phyloP scores from a whole-genome alignment of 164 flowering plant genomes.

The Sextonia rubra region DNA sequence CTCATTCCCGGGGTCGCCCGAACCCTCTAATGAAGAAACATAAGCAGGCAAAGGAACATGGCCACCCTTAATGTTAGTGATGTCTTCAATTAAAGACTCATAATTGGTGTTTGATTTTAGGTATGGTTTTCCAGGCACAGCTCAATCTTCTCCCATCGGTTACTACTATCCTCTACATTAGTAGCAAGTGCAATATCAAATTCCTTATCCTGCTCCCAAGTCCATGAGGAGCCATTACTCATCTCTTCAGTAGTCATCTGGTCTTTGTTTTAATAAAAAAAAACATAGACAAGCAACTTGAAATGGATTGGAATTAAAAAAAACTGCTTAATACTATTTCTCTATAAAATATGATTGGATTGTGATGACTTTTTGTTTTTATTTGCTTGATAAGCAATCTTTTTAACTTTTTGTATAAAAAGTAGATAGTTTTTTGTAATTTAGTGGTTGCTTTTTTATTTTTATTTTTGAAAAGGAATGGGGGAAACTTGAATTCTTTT shows the following conservation, averaged over 20 bases:
- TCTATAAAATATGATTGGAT: no score
- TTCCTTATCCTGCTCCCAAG: slow-evolving; percentile 75
- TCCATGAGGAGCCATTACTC: slow-evolving; percentile 56
- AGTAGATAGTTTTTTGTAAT: no score
- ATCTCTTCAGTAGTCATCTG: slow-evolving; percentile 62
- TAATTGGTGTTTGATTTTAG: slow-evolving; percentile 74
- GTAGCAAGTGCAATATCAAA: slow-evolving; percentile 83
- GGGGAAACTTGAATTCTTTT: no score
- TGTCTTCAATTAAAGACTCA: slow-evolving; percentile 69
- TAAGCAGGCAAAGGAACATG: slow-evolving; percentile 66
- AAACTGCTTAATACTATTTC: slow-evolving; percentile 4
- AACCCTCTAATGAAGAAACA: slow-evolving; percentile 54
- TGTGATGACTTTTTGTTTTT: no score
- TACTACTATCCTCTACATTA: slow-evolving; percentile 54
- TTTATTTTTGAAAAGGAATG: no score
- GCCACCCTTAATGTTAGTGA: slow-evolving; percentile 69
- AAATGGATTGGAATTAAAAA: background rate
- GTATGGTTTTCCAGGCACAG: slow-evolving; percentile 71
- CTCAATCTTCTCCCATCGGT: slow-evolving; percentile 89
- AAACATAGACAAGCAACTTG: background rate
- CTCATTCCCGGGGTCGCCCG: slow-evolving; percentile 41
- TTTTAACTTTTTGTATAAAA: no score
- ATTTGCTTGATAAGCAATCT: no score
- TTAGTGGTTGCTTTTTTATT: no score
- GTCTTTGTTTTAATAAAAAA: slow-evolving; percentile 13